These are phyloP conservation scores for Stemphylium lycopersici DNA, from an alignment of 2,329 filamentous ascomycete species.

Conservation along the genomic window DNA sequence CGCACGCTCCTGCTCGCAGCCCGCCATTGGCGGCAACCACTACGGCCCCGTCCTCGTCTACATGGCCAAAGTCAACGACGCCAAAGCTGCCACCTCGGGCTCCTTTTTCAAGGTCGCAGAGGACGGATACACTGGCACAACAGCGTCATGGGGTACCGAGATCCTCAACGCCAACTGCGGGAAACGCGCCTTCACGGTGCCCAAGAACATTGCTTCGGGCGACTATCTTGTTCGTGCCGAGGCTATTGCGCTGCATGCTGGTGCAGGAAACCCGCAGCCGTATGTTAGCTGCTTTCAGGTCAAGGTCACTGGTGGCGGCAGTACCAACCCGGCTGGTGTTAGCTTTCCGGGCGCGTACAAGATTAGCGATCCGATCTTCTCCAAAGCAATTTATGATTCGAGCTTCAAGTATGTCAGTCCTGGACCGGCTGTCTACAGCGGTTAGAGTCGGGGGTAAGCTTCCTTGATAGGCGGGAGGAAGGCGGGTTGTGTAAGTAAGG, in stretches of 20 bases:
- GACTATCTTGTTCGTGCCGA: conserved; percentile 46
- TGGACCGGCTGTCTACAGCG: conserved; percentile 42
- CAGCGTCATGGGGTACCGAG: conserved; percentile 46
- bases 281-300: conserved; percentile 49
- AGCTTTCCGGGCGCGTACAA: conserved; percentile 46
- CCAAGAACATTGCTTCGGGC: conserved; percentile 40
- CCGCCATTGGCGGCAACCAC: conserved; percentile 48
- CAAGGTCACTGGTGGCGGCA: conserved; percentile 45
- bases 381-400: conserved; percentile 43
- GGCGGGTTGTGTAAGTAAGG: background rate
- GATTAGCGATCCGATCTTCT: conserved; percentile 41
- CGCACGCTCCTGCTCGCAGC: conserved; percentile 38
- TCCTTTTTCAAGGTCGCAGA: conserved; percentile 50
- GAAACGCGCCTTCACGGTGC: conserved; percentile 45
- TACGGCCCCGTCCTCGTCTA: conserved; percentile 47
- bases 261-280: conserved; percentile 39
- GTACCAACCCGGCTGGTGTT: conserved; percentile 41
- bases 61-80: conserved; percentile 48
- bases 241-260: conserved; percentile 44
- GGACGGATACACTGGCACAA: conserved; percentile 46
- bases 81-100: conserved; percentile 36
- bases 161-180: conserved; percentile 49
- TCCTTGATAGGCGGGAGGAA: background rate
- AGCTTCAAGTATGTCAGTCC: conserved; percentile 45
- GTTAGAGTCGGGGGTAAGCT: conserved; percentile 20